A percentile compares a stretch with the other conserved stretches of the same genome.
phyloP scores from a whole-genome alignment of 164 flowering plant species.

The Hamamelis virginiana region DNA sequence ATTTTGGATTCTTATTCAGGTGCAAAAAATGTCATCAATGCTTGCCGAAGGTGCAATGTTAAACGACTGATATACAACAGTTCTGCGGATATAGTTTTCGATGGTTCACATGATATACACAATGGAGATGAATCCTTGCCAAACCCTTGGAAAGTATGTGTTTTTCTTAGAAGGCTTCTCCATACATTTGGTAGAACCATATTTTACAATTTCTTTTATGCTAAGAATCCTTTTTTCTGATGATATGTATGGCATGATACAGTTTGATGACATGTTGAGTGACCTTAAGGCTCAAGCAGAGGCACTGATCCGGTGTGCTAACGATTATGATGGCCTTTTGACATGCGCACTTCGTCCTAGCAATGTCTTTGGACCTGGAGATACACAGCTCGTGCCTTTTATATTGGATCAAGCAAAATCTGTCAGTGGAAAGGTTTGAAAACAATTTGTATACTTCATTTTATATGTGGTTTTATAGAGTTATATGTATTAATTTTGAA shows the following conservation, averaged over 20 bases:
- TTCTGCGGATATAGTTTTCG: constrained; percentile 77
- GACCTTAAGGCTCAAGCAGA: constrained; percentile 91
- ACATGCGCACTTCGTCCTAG: constrained; percentile 90
- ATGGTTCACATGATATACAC: constrained; percentile 60
- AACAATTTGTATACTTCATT: constrained; percentile 2
- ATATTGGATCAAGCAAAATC: constrained; percentile 54
- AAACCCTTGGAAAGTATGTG: constrained; percentile 59
- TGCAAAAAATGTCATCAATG: constrained; percentile 78
- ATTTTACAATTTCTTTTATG: background rate
- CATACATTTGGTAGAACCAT: background rate
- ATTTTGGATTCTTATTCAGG: constrained; percentile 38
- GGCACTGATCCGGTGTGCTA: constrained; percentile 62
- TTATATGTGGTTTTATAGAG: background rate
- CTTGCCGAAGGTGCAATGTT: constrained; percentile 75
- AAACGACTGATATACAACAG: constrained; percentile 78
- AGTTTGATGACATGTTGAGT: constrained; percentile 56
- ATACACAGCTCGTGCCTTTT: constrained; percentile 50
- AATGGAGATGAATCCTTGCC: constrained; percentile 77
- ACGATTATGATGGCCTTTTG: constrained; percentile 60
- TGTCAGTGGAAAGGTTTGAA: constrained; percentile 68
- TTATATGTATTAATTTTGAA: background rate
- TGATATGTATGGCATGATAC: constrained; percentile 19
- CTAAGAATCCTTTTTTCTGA: background rate
- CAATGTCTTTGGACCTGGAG: constrained; percentile 90
- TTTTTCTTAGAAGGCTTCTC: background rate